Conservation (phyloP, 257 asterid genomes). For the Nicotiana undulata region DNA sequence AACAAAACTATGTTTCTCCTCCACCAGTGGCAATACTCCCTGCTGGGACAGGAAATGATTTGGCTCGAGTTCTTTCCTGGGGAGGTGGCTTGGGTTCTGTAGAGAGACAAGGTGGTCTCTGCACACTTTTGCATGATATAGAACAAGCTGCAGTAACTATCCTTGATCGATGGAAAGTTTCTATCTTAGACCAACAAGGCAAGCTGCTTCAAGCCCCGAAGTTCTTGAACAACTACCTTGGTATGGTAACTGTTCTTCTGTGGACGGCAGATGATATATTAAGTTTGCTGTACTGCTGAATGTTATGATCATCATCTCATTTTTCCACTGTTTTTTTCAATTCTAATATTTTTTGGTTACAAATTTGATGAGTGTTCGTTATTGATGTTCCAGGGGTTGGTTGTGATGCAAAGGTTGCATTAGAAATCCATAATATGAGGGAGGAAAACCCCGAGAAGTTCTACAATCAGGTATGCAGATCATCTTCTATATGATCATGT, state of each 20-base stretch:
- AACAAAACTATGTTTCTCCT: conserved; percentile 88
- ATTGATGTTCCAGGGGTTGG: conserved; percentile 69
- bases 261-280: background rate
- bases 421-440: conserved; percentile 91
- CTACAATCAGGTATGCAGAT: conserved; percentile 72
- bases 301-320: background rate
- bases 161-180: conserved; percentile 93
- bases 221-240: conserved; percentile 94
- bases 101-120: conserved; percentile 98
- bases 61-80: conserved; percentile 97
- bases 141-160: conserved; percentile 98
- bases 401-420: conserved; percentile 99
- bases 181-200: conserved; percentile 60
- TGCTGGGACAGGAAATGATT: conserved; percentile 98
- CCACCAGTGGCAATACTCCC: conserved; percentile 99
- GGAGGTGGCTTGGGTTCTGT: conserved; percentile 97
- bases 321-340: background rate
- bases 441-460: conserved; percentile 99
- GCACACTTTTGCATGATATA: conserved; percentile 70
- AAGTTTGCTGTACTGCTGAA: background rate
- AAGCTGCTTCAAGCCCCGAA: conserved; percentile 54
- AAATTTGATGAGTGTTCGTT: background rate
- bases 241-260: conserved; percentile 34
- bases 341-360: background rate
- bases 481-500: background rate